A percentile compares a stretch with the other conserved stretches of the same genome.
Conservation (phyloP, 2,329 filamentous ascomycete genomes). For the Aspergillus sp. region DNA sequence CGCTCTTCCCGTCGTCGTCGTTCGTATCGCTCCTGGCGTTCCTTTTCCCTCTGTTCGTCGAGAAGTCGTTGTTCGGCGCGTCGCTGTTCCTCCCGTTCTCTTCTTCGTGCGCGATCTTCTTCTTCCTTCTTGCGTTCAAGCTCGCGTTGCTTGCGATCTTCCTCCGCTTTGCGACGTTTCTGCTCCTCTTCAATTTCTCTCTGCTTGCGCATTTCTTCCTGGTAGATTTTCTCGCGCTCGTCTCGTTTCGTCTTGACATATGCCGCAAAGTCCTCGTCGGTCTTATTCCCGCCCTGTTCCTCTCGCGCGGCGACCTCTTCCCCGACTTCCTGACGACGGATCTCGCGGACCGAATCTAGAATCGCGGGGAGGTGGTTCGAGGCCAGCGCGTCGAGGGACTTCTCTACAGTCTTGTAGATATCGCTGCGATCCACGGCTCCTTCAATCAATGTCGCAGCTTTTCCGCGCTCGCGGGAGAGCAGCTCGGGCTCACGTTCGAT, state of each 20-base stretch:
- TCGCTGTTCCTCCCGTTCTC: constrained; percentile 49
- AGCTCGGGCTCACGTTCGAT: constrained; percentile 62
- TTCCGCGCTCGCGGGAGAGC: constrained; percentile 59
- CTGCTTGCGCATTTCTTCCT: constrained; percentile 51
- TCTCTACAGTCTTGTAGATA: constrained; percentile 58
- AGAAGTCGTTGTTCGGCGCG: constrained; percentile 50
- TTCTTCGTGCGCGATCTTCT: constrained; percentile 48
- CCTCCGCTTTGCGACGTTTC: constrained; percentile 40
- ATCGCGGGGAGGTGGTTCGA: constrained; percentile 54
- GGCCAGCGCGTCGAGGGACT: constrained; percentile 54
- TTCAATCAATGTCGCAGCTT: constrained; percentile 62
- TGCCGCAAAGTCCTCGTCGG: constrained; percentile 58
- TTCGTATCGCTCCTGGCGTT: constrained; percentile 47
- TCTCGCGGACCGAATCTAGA: constrained; percentile 54
- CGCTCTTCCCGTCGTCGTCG: constrained; percentile 45
- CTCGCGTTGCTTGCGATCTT: constrained; percentile 42
- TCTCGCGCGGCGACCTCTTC: constrained; percentile 55
- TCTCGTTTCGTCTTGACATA: constrained; percentile 53
- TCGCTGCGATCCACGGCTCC: constrained; percentile 62
- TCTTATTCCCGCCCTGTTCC: constrained; percentile 54
- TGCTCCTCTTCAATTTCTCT: constrained; percentile 49
- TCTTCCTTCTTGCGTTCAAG: constrained; percentile 43
- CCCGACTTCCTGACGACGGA: constrained; percentile 58
- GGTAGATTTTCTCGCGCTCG: constrained; percentile 50
- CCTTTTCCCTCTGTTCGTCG: constrained; percentile 52